Base-by-base conservation (phyloP, 371 early-diverging fungal species). In the Apophysomyces trapeziformis region DNA sequence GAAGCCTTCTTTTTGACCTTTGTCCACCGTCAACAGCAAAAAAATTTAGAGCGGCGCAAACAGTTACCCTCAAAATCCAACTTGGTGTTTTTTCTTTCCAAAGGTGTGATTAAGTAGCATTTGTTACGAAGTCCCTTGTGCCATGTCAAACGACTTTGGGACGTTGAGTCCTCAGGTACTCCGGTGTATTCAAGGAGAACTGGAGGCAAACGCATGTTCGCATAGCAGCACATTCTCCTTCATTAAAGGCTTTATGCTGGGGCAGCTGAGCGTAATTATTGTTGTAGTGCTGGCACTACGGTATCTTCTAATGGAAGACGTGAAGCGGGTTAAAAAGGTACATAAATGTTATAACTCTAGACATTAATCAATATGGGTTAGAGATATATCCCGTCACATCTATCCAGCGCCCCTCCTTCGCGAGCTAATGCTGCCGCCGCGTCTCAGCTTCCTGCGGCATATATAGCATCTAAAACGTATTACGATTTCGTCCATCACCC, bases 221-320 rank as follows among this genome's bases (percentile, higher is more conserved):
- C 69, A 71, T 21, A 69, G 63, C 37, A 76, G 69, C 39, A 65
- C 73, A 4, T 21, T 72, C 16, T 83, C 85, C 0, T 87, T 87
- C 63, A 65, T 86, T 1, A 75, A 81, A 43, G 90, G 90, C 0
- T 79, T 90, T 38, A 67, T 90, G 37, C 72, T 90, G 9, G 90
- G 90, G 12, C 89, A 89, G 70, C 46, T 86, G 0, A 83, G 82
- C 38, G 79, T 89, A 7, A 71, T 90, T 37, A 21, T 87, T 7
- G 64, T 90, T 11, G 80, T 89, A 46, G 68, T 83, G 26, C 74
- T 86, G 37, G 84, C 81, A 36, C 69, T 90, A 59, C 83, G 85
- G 39, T 90, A 86, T 63, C 69, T 89, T 16, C 76, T 90, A 38
- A 76, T 89, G 62, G 90, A 90, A 60, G 88, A 87, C 39, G 85